Evolutionary conservation across 2,329 filamentous ascomycete species (phyloP), one percentile per base, ranked within the genome.

Genomic region (Ascochyta fabae): DNA sequence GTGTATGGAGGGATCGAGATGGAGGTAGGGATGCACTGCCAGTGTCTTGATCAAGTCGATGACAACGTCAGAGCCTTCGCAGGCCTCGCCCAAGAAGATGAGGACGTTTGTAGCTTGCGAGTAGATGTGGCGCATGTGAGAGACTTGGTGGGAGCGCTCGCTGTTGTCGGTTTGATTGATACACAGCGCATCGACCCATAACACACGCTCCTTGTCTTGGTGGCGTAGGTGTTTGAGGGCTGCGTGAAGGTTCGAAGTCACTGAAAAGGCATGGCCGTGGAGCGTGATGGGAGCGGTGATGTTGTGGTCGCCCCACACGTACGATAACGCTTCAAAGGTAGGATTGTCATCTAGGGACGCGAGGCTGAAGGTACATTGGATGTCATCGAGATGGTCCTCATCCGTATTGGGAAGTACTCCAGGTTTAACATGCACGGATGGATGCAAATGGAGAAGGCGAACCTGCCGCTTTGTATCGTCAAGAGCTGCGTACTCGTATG

Each of bases 151-250:
- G 10, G 48, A 62, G 23, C 61, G 45, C 35, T 67, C 61, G 0
- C 40, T 10, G 2, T 44, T 9, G 40, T 67, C 48, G 0, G 49
- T 27, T 36, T 69, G 63, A 15, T 67, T 59, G 39, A 67, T 67
- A 26, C 62, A 66, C 15, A 68, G 23, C 1, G 65, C 64, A 49
- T 69, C 66, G 1, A 65, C 35, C 62, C 64, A 67, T 0, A 68
- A 29, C 3, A 44, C 10, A 0, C 61, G 9, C 3, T 56, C 4
- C 4, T 48, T 31, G 26, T 43, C 51, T 31, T 10, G 43, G 8
- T 51, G 38, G 22, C 63, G 56, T 6, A 63, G 23, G 22, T 65
- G 58, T 22, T 22, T 39, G 3, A 66, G 31, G 9, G 61, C 60
- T 22, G 41, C 40, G 16, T 61, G 47, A 16, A 69, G 56, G 39